These are phyloP conservation scores for Grosmannia serpens DNA, from an alignment of 2,329 filamentous ascomycete species.

Conservation along the genomic window DNA sequence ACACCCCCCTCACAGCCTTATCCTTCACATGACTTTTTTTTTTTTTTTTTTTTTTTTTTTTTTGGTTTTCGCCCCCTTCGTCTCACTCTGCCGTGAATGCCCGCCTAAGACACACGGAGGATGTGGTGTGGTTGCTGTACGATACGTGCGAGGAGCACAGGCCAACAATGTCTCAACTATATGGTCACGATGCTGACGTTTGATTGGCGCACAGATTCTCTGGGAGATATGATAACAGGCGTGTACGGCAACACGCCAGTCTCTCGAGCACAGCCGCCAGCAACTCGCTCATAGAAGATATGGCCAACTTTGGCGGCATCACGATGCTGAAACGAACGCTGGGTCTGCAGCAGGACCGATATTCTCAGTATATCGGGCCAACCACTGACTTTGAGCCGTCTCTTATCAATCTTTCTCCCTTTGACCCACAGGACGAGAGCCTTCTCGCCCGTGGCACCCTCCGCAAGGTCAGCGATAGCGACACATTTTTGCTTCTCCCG, in stretches of 20 bases:
- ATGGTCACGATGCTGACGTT: constrained; percentile 28
- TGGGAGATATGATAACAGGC: constrained; percentile 41
- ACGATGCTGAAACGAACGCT: constrained; percentile 57
- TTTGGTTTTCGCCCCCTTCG: neutral
- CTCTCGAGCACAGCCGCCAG: constrained; percentile 51
- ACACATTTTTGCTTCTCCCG: constrained; percentile 71
- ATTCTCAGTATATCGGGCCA: constrained; percentile 72
- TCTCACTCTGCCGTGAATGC: neutral
- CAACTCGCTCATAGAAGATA: constrained; percentile 54
- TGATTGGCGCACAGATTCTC: constrained; percentile 45
- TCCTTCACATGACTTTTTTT: constrained; percentile 4
- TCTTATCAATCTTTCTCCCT: constrained; percentile 69
- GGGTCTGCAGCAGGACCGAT: constrained; percentile 65
- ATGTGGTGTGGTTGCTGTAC: neutral
- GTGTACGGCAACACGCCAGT: constrained; percentile 43
- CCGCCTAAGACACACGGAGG: neutral
- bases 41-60: neutral
- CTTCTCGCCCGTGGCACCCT: constrained; percentile 57
- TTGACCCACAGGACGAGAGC: constrained; percentile 73
- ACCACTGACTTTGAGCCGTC: constrained; percentile 76
- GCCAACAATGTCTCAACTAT: constrained; percentile 5
- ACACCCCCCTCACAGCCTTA: constrained; percentile 9
- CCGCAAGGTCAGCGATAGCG: constrained; percentile 63
- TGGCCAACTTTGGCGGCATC: constrained; percentile 57
- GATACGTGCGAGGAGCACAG: neutral